Evolutionary conservation across 2,329 filamentous ascomycete species (phyloP).

Genomic region (Phialemonium atrogriseum): DNA sequence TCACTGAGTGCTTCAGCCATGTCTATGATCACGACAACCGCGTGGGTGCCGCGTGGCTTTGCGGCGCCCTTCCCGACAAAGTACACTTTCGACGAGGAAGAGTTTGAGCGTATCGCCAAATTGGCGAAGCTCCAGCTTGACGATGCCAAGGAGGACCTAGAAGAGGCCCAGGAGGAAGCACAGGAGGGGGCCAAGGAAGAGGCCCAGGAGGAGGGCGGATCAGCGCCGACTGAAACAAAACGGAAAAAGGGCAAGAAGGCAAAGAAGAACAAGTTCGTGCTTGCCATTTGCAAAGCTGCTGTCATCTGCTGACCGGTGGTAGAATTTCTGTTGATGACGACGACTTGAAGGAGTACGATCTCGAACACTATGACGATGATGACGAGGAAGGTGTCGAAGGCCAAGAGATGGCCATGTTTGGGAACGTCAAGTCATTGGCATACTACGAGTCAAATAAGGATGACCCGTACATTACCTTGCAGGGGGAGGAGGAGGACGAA

Average conservation of each 20-base stretch:
- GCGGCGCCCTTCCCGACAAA: slow-evolving; percentile 68
- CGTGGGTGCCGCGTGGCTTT: slow-evolving; percentile 71
- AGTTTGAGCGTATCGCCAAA: slow-evolving; percentile 67
- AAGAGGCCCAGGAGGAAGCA: slow-evolving; percentile 50
- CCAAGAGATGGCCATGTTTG: slow-evolving; percentile 83
- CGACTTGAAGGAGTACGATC: slow-evolving; percentile 90
- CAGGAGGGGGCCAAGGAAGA: slow-evolving; percentile 16
- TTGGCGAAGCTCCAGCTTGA: slow-evolving; percentile 75
- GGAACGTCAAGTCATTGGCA: slow-evolving; percentile 84
- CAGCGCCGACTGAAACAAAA: slow-evolving; percentile 11
- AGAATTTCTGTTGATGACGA: slow-evolving; percentile 59
- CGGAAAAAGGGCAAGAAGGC: slow-evolving; percentile 20
- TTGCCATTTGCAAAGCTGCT: not conserved
- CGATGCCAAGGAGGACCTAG: slow-evolving; percentile 81
- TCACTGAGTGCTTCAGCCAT: slow-evolving; percentile 36
- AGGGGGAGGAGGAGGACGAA: slow-evolving; percentile 71
- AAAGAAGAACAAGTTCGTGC: slow-evolving; percentile 29
- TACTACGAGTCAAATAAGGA: slow-evolving; percentile 94
- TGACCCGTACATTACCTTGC: slow-evolving; percentile 91
- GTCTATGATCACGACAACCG: slow-evolving; percentile 69
- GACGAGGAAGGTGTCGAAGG: slow-evolving; percentile 52
- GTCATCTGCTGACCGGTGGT: slow-evolving; percentile 1
- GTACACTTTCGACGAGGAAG: slow-evolving; percentile 67
- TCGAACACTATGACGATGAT: slow-evolving; percentile 92
- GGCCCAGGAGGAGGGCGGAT: slow-evolving; percentile 18